Base-by-base conservation (phyloP, 768 basidiomycete species). In the Amanita phalloides region DNA sequence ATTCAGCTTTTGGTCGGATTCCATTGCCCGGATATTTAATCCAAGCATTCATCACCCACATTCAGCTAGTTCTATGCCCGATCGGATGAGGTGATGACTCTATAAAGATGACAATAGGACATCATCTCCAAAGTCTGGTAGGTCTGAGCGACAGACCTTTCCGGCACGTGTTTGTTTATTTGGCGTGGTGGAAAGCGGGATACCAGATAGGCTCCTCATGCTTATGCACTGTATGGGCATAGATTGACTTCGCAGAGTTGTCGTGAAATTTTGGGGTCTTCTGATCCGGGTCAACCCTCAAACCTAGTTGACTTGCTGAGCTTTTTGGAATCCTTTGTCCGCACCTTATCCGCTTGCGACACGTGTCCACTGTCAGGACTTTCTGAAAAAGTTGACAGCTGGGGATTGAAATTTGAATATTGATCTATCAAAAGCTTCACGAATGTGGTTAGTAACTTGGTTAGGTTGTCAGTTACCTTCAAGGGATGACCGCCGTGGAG, bases 341-440 rank as follows among this genome's bases (percentile, higher is more conserved):
- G 46, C 46, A 48, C 10, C 46, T 17, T 48, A 37, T 48, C 46
- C 46, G 46, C 46, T 23, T n/a, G 17, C 23, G 36, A 35, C 46
- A 48, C 46, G 33, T 48, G 46, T 45, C 25, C 28, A 45, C 14
- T 10, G 28, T 33, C 45, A 46, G 17, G 28, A n/a, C 7, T 35
- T 17, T 17, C 45, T 21, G 26, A 45, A 28, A 46, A 30, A 21
- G 21, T 32, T 42, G 20, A 21, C 20, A 32, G 32, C 32, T 2
- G 10, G n/a, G 17, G 17, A 17, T 17, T 17, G 17, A 17, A 17
- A 17, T 17, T 17, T 17, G 17, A 17, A 17, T 17, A 4, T 8
- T 47, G n/a, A 28, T 44, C 44, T 45, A 45, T 45, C 44, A 17
- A 45, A 45, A 0, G n/a, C 26, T 20, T 13, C 17, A 48, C 33